These are phyloP conservation scores for Xylaria sp. DNA, from an alignment of 2,329 filamentous ascomycete species.

Conservation along the genomic window DNA sequence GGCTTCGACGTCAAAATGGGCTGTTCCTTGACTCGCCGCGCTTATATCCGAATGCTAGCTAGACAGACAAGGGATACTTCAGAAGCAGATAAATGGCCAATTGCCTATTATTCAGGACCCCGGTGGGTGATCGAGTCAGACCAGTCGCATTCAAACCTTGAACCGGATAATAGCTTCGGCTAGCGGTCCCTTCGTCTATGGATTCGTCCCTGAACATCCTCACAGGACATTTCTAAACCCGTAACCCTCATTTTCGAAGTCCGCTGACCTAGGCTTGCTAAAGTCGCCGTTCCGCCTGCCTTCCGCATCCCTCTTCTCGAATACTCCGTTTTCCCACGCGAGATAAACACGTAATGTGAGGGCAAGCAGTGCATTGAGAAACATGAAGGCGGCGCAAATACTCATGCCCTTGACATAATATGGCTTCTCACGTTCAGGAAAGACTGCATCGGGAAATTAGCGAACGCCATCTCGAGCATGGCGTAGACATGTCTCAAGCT, in stretches of 20 bases:
- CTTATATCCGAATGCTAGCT: background rate
- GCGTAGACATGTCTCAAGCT: background rate
- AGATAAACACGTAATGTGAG: slow-evolving; percentile 50
- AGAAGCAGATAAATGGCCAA: background rate
- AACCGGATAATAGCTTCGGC: background rate
- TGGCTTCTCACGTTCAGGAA: slow-evolving; percentile 58
- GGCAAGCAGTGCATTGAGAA: slow-evolving; percentile 54
- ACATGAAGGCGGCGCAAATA: slow-evolving; percentile 52
- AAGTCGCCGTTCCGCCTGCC: slow-evolving; percentile 17
- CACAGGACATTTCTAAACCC: slow-evolving; percentile 40
- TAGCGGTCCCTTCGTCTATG: background rate
- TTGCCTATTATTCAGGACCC: background rate
- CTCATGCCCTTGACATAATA: slow-evolving; percentile 53
- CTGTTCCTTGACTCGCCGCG: slow-evolving; percentile 13
- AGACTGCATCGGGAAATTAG: slow-evolving; percentile 53
- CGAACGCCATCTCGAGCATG: background rate
- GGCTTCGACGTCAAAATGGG: background rate
- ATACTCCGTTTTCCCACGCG: slow-evolving; percentile 49
- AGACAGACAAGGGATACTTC: background rate
- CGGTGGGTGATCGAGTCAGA: slow-evolving; percentile 13
- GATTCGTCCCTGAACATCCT: background rate
- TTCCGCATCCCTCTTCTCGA: slow-evolving; percentile 48
- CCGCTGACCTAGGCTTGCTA: slow-evolving; percentile 18
- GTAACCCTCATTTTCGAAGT: slow-evolving; percentile 39
- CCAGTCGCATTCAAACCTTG: slow-evolving; percentile 3